Evolutionary conservation across 345 rosid genomes (phyloP).

Genomic region (Euclidium syriacum): DNA sequence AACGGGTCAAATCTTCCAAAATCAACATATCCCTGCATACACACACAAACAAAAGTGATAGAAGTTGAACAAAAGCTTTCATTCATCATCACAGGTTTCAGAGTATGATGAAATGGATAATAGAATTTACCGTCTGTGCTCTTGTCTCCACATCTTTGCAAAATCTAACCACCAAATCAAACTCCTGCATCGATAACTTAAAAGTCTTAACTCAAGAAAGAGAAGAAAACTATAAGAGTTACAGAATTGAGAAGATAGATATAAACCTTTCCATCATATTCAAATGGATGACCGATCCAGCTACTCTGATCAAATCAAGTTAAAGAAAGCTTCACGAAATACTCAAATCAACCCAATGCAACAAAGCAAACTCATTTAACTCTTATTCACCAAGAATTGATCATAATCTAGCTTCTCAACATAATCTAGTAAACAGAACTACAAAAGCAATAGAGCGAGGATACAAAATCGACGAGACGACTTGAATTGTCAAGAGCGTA

Average conservation of each 20-base stretch:
- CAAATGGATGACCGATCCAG: constrained; percentile 63
- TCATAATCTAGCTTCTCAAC: neutral
- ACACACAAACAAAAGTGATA: neutral
- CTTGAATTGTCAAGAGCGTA: constrained; percentile 86
- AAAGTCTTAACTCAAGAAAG: neutral
- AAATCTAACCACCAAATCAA: constrained; percentile 71
- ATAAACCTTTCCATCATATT: constrained; percentile 59
- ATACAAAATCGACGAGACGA: constrained; percentile 90
- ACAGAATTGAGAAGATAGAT: neutral
- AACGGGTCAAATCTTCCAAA: constrained; percentile 67
- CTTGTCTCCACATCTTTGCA: constrained; percentile 92
- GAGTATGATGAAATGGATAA: constrained; percentile 30
- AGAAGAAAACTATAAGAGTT: neutral
- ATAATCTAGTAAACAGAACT: neutral
- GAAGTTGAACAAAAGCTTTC: neutral
- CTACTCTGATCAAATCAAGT: constrained; percentile 48
- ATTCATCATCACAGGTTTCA: neutral
- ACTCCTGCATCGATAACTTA: constrained; percentile 41
- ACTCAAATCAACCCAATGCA: neutral
- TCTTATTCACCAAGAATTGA: neutral
- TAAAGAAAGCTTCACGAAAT: constrained; percentile 33
- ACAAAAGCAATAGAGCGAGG: constrained; percentile 61
- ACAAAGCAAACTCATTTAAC: constrained; percentile 9
- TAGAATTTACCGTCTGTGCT: constrained; percentile 60
- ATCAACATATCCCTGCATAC: constrained; percentile 81